Percentiles rank a stretch among this genome's conserved stretches.
These are phyloP conservation scores for Corylus heterophylla DNA, from an alignment of 306 rosid genomes.

Conservation along the genomic window DNA sequence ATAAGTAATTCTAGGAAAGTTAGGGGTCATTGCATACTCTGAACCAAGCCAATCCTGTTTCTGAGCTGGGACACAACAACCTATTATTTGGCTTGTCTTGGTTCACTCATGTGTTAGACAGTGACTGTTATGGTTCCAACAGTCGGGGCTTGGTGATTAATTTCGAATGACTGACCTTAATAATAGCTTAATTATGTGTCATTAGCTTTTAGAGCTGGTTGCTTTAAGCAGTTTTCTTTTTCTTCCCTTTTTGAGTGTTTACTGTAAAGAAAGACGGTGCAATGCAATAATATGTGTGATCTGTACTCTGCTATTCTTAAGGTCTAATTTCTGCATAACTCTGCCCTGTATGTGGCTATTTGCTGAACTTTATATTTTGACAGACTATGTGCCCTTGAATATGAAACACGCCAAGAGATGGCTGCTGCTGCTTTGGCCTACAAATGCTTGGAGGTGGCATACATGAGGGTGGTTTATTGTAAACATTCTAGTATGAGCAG, in stretches of 20 bases:
- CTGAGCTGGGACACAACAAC: background rate
- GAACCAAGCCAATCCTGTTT: background rate
- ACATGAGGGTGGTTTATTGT: constrained; percentile 66
- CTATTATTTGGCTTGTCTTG: background rate
- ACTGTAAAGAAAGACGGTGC: background rate
- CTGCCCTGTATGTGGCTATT: background rate
- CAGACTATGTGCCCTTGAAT: constrained; percentile 81
- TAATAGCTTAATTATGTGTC: constrained; percentile 11
- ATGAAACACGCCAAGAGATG: constrained; percentile 63
- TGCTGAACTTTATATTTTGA: constrained; percentile 26
- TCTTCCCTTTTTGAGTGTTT: background rate
- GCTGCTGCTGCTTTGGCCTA: constrained; percentile 85
- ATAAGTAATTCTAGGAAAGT: too few species aligned
- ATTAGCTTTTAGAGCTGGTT: constrained; percentile 15
- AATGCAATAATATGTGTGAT: background rate
- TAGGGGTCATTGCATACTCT: background rate
- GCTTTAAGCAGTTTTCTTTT: background rate
- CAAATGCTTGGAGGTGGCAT: constrained; percentile 90
- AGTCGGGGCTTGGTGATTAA: background rate
- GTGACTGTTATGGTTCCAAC: constrained; percentile 14
- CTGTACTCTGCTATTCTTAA: constrained; percentile 20
- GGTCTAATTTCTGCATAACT: constrained; percentile 12
- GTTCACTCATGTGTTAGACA: background rate
- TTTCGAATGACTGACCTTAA: constrained; percentile 11
- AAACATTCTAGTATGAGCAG: constrained; percentile 49